Evolutionary conservation across 73 alveolate genomes (phyloP), one percentile per base, ranked within the genome.

Genomic region (Loxodes magnus): DNA sequence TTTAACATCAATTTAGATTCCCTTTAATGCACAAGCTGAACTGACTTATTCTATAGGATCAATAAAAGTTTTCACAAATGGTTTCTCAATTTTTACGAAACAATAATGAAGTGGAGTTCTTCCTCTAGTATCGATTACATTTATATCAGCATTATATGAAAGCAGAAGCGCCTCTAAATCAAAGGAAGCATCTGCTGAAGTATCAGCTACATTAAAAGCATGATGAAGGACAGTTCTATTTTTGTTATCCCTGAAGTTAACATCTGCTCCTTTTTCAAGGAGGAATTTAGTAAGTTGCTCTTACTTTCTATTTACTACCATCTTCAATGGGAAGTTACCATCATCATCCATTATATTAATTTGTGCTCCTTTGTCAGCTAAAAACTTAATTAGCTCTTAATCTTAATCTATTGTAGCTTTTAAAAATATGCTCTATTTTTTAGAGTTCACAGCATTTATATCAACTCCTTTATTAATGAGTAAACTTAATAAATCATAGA

Each of bases 11-110:
- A 83, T 39, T 23, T 64, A 61, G 16, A 82, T 36, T 26, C 63
- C 69, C 9, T 35, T 43, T 19, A 49, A 14, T 0, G 65, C 72
- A 39, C 80, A 74, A 0, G 81, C 35, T 16, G 66, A 35, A 46
- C 77, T 57, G 10, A 71, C 88, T 4, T 80, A 57, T 39, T 79
- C 92, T 27, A 67, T 67, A 10, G 96, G 96, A 50, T 84, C 96
- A 56, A 57, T 73, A 12, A 62, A 58, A 5, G 56, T 17, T 2
- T 35, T 5, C 29, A 49, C 50, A 14, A 35, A 26, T 56, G 72
- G 46, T 35, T 73, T 27, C 26, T 63, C 55, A 22, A 75, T 69
- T 48, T 74, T 74, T 12, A 74, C 84, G 48, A 84, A 84, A 29
- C 77, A 61, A 43, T 82, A 82, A 46, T 76, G 89, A 0, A 77